These are phyloP conservation scores for Starmera quercuum DNA, from an alignment of 805 yeast genomes.

Conservation along the genomic window DNA sequence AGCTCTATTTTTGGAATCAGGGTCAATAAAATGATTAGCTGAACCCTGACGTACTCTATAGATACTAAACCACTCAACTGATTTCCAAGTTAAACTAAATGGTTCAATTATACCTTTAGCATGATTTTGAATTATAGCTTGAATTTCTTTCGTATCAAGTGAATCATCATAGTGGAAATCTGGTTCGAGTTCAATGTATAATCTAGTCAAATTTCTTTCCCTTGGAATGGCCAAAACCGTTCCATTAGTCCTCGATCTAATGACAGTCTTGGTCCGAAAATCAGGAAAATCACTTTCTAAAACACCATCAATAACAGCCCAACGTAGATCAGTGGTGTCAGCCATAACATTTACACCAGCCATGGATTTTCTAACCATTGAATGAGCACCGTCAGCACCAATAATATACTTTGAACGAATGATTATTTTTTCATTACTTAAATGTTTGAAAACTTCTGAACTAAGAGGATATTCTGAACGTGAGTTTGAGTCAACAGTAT, in stretches of 20 bases:
- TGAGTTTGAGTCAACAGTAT: constrained; percentile 6
- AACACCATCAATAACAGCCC: constrained; percentile 30
- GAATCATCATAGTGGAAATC: constrained; percentile 7
- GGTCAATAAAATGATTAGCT: constrained; percentile 13
- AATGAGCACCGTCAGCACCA: constrained; percentile 27
- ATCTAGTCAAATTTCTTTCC: constrained; percentile 24
- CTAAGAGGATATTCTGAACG: background rate
- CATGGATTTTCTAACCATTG: constrained; percentile 25
- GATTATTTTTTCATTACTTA: constrained; percentile 1
- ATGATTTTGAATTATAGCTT: constrained; percentile 9
- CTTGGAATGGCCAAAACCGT: constrained; percentile 28
- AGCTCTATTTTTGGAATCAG: constrained; percentile 12
- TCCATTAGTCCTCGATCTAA: constrained; percentile 24
- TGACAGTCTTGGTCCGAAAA: constrained; percentile 24
- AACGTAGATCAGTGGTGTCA: constrained; percentile 25
- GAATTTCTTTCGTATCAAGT: constrained; percentile 7
- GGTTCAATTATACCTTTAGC: constrained; percentile 14
- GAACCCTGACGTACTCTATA: constrained; percentile 27
- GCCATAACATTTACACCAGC: constrained; percentile 25
- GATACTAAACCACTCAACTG: constrained; percentile 24
- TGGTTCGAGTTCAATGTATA: constrained; percentile 23
- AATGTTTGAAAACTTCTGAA: no score
- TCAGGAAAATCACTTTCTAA: constrained; percentile 29
- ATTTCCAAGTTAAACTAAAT: constrained; percentile 18
- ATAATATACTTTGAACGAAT: constrained; percentile 25